Evolutionary conservation across 345 rosid species (phyloP).

Genomic region (Hibiscus mutabilis): DNA sequence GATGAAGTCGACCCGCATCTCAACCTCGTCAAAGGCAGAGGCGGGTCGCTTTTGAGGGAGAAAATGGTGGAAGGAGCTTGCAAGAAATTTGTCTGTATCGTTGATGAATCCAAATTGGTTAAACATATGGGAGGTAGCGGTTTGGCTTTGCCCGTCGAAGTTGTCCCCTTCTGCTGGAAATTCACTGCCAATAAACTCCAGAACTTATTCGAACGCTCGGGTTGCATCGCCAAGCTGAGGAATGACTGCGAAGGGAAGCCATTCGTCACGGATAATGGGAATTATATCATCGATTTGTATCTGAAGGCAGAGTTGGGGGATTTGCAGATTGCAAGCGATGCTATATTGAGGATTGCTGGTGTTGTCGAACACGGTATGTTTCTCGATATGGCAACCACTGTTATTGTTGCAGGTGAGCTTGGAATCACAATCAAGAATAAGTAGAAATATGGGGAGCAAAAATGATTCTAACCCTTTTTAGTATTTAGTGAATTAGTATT

Average conservation of each 20-base stretch:
- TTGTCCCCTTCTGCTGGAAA: constrained; percentile 81
- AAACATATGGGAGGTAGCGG: constrained; percentile 62
- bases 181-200: constrained; percentile 53
- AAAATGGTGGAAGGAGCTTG: constrained; percentile 91
- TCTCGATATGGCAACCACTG: constrained; percentile 86
- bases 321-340: constrained; percentile 63
- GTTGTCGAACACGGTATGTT: constrained; percentile 98
- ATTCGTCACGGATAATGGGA: constrained; percentile 77
- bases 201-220: constrained; percentile 42
- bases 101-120: constrained; percentile 39
- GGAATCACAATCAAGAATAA: constrained; percentile 60
- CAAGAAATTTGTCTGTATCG: constrained; percentile 55
- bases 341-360: constrained; percentile 66
- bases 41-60: constrained; percentile 84
- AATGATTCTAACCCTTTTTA: neutral
- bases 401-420: constrained; percentile 29
- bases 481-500: neutral
- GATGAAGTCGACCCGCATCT: constrained; percentile 82
- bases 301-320: constrained; percentile 72
- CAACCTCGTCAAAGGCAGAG: constrained; percentile 87
- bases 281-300: constrained; percentile 73
- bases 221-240: constrained; percentile 59
- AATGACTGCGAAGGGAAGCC: constrained; percentile 33
- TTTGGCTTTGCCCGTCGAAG: constrained; percentile 76
- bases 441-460: neutral